Base-by-base conservation (phyloP, 2,329 filamentous ascomycete species). In the Paecilomyces formosus region DNA sequence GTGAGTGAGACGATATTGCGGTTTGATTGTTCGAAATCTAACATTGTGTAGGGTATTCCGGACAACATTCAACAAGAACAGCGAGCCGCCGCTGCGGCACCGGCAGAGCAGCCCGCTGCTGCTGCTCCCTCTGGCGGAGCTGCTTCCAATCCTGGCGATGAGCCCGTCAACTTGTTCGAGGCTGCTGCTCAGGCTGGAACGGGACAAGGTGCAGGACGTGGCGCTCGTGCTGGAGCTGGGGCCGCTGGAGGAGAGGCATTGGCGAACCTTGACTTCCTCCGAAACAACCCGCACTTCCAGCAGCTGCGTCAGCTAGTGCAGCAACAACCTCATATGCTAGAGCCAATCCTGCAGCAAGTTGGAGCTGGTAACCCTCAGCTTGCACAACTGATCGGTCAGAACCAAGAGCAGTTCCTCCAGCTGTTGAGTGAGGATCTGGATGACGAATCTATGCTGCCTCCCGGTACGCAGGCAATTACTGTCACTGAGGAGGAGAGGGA, bases 401-500 rank as follows among this genome's bases (percentile, higher is more conserved):
- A 97, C 75, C 92, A 92, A 7, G 92, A 97, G 56, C 90, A 96
- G 71, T 99, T 99, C 74, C 82, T 99, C 63, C 88, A 90, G 72
- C 79, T 99, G 55, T 81, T 99, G 58, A 89, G 92, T 54, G 94
- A 99, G 76, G 91, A 93, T 68, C 86, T 83, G 54, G 91, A 93
- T 63, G 88, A 92, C 55, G 92, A 96, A 68, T 89, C 70, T 50
- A 72, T 73, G 57, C 79, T 97, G 58, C 93, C 92, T 28, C 92
- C 92, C 15, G 94, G 92, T 62, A 89, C 91, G 9, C 90, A 96
- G 74, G 85, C 89, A 22, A 96, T 99, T 66, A 85, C 86, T 55
- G 93, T 99, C 35, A 97, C 94, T 0, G 90, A 95, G 73, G 94
- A 97, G 73, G 94, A 99, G 81, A 87, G 92, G 60, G 93, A 96